phyloP scores from a whole-genome alignment of 2,329 filamentous ascomycete species.

The Diaporthe batatas region DNA sequence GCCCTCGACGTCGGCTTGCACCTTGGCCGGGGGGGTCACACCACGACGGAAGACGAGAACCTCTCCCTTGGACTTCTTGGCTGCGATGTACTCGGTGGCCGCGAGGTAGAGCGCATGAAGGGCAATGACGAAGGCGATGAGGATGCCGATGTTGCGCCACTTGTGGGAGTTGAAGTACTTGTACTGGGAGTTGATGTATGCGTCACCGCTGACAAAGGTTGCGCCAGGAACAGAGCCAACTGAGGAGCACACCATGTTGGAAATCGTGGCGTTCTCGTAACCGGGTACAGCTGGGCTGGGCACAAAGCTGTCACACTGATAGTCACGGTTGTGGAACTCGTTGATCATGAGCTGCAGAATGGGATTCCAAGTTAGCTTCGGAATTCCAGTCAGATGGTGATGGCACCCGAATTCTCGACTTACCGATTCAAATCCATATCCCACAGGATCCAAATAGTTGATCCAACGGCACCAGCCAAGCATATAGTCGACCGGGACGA shows the following conservation, averaged over 20 bases:
- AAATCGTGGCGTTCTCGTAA: slow-evolving; percentile 53
- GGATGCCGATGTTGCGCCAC: slow-evolving; percentile 80
- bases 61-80: slow-evolving; percentile 80
- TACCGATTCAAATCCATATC: slow-evolving; percentile 83
- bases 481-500: slow-evolving; percentile 77
- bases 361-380: neutral
- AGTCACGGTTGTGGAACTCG: slow-evolving; percentile 79
- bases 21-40: slow-evolving; percentile 69
- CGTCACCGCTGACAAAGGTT: slow-evolving; percentile 67
- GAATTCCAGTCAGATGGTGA: neutral
- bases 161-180: slow-evolving; percentile 69
- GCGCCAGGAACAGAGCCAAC: slow-evolving; percentile 70
- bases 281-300: slow-evolving; percentile 53
- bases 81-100: slow-evolving; percentile 75
- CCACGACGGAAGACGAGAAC: slow-evolving; percentile 81
- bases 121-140: slow-evolving; percentile 73
- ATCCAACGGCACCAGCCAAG: slow-evolving; percentile 86
- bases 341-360: slow-evolving; percentile 71
- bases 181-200: slow-evolving; percentile 68
- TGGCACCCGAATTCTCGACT: neutral
- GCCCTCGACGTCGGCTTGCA: slow-evolving; percentile 71
- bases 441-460: slow-evolving; percentile 83
- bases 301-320: slow-evolving; percentile 62
- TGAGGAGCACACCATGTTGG: slow-evolving; percentile 68
- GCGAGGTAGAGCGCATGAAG: slow-evolving; percentile 73